Base-by-base conservation (phyloP, 1,284 basidiomycete genomes). In the Kwoniella shivajii region DNA sequence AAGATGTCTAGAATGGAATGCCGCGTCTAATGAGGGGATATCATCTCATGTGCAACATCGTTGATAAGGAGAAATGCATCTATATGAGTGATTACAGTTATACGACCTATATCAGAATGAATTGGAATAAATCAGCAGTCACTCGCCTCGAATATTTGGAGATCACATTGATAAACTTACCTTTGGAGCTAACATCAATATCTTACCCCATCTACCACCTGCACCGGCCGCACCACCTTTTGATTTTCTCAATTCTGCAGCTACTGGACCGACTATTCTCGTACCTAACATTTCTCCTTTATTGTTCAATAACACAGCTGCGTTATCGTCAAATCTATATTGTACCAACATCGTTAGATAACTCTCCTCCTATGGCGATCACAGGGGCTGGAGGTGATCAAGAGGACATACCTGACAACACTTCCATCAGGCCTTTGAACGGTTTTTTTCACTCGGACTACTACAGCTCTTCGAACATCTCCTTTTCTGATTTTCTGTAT, bases 251-350 rank as follows among this genome's bases (percentile, higher is more conserved):
- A 98, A 77, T 72, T 97, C 94, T 4, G 88, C 88, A 59, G 90
- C 92, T 18, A 98, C 94, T 37, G 95, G 88, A 0, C 95, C 93
- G 69, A 89, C 89, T 63, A 99, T 92, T 68, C 95, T 86, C 57
- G 94, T 96, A 6, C 93, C 95, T 59, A 98, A 76, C 87, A 98
- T 92, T 79, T 99, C 95, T 67, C 88, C 86, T 81, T 97, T 98
- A 82, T 92, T 92, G 79, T 99, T 99, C 59, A 99, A 79, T 29
- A 99, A 80, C 1, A 99, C 93, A 31, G 88, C 94, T 0, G 96
- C 96, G 73, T 98, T 98, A 82, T 99, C 96, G 79, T 99, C 96
- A 78, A 99, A 99, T 48, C 91, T 85, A 69, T 94, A 31, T 46
- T n/a, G n/a, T n/a, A n/a, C n/a, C n/a, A n/a, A n/a, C n/a, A n/a